Conservation (phyloP, 23 red algal species). For the Chondrus crispus region DNA sequence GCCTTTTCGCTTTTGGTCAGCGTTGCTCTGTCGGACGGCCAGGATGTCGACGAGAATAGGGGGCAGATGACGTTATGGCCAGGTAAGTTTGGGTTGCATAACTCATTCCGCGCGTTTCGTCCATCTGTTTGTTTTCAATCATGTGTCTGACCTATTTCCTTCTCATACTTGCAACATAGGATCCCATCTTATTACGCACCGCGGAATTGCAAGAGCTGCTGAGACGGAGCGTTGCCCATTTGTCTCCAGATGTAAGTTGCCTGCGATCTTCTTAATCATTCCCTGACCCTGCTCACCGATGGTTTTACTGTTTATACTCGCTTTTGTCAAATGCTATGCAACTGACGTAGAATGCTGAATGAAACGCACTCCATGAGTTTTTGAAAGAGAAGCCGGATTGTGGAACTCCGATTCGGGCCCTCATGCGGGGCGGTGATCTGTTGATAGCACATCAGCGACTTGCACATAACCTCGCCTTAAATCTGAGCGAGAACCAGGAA, state of each 20-base stretch:
- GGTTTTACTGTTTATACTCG: too few relatives aligned
- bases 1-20: not conserved
- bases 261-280: too few relatives aligned
- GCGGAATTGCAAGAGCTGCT: too few relatives aligned
- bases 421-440: conserved; percentile 3
- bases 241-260: too few relatives aligned
- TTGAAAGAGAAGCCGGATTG: not conserved
- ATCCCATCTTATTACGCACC: conserved; percentile 24
- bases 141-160: not conserved
- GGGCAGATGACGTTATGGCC: conserved; percentile 44
- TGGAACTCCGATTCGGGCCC: not conserved
- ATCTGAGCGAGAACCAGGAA: not conserved
- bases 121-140: not conserved
- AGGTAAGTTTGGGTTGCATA: conserved; percentile 12
- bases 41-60: conserved; percentile 29
- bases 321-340: too few relatives aligned
- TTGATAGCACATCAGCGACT: conserved; percentile 33
- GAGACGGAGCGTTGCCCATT: too few relatives aligned
- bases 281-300: too few relatives aligned
- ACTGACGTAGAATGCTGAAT: too few relatives aligned
- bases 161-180: not conserved
- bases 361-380: not conserved
- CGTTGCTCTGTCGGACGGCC: conserved; percentile 13
- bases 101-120: not conserved
- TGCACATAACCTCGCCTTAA: not conserved